Conservation (phyloP, 1,284 basidiomycete genomes). For the Ustilago esculenta region DNA sequence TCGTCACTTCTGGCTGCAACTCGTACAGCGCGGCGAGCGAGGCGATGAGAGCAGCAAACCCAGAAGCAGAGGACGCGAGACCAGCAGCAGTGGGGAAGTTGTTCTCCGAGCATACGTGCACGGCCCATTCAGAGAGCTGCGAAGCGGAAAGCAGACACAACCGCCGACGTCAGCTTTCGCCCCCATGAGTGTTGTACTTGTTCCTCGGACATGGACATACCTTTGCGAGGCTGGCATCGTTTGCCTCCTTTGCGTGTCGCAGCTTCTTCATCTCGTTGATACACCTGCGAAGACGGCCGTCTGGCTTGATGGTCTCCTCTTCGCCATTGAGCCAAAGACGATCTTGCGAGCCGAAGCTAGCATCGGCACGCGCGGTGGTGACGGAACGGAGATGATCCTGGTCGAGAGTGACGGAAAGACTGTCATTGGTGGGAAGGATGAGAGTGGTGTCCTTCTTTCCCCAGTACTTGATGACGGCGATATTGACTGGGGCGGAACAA, state of each 20-base stretch:
- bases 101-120: slow-evolving; percentile 88
- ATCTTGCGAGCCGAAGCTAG: slow-evolving; percentile 75
- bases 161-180: neutral
- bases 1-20: slow-evolving; percentile 73
- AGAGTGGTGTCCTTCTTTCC: slow-evolving; percentile 95
- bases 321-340: slow-evolving; percentile 92
- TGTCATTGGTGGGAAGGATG: slow-evolving; percentile 96
- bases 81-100: slow-evolving; percentile 99
- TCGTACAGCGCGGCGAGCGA: slow-evolving; percentile 88
- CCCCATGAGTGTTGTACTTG: no score
- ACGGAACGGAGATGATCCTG: slow-evolving; percentile 95
- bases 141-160: neutral
- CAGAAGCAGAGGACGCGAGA: slow-evolving; percentile 94
- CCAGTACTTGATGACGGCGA: slow-evolving; percentile 94
- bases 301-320: slow-evolving; percentile 85
- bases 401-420: slow-evolving; percentile 93
- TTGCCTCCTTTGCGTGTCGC: slow-evolving; percentile 77
- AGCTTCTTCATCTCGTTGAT: slow-evolving; percentile 86
- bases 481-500: slow-evolving; percentile 91
- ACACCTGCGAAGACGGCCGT: slow-evolving; percentile 83
- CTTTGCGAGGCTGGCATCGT: slow-evolving; percentile 52
- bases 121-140: slow-evolving; percentile 57
- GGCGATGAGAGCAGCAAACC: slow-evolving; percentile 91
- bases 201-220: no score
- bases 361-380: slow-evolving; percentile 87